Evolutionary conservation across 2,329 filamentous ascomycete genomes (phyloP), one percentile per base, ranked within the genome.

Genomic region (Monilinia fructicola): DNA sequence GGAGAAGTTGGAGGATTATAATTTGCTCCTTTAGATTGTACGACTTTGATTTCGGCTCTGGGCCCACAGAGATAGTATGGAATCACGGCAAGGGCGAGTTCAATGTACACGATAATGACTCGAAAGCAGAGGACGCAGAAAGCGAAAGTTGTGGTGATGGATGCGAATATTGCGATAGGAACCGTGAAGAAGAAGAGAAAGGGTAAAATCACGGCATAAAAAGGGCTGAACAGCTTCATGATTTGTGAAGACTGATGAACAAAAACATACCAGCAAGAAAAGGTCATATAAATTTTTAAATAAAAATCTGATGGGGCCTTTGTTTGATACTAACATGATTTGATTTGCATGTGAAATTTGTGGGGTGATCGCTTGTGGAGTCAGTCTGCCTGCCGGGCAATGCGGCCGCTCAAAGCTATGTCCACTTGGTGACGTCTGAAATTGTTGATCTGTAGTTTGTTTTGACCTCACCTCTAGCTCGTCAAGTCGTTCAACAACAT

Each of bases 81-180:
- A 2, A 89, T 74, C 4, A 89, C 79, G 10, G 84, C 85, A 26
- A 86, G 76, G 54, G 81, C 83, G 62, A 90, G 80, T 73, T 90
- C 87, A 68, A 89, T 77, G 73, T 90, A 90, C 66, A 90, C 83
- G 62, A 89, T 74, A 55, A 84, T 78, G 31, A 88, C 83, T 31
- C 87, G 83, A 69, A 88, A 77, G 73, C 85, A 81, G 59, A 91
- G 82, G 46, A 89, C 80, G 48, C 83, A 80, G 70, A 88, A 84
- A 50, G 88, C 86, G 58, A 90, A 71, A 5, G 81, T 82, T 65
- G 87, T 87, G 42, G 88, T 90, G 69, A 90, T 78, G 69, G 82
- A 83, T 63, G 88, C 88, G 65, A 87, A 83, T 60, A 90, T 74
- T 71, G 85, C 82, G 64, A 90, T 81, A 11, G 88, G 88, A 16